Base-by-base conservation (phyloP, 768 basidiomycete genomes). In the Basidioascus undulatus region DNA sequence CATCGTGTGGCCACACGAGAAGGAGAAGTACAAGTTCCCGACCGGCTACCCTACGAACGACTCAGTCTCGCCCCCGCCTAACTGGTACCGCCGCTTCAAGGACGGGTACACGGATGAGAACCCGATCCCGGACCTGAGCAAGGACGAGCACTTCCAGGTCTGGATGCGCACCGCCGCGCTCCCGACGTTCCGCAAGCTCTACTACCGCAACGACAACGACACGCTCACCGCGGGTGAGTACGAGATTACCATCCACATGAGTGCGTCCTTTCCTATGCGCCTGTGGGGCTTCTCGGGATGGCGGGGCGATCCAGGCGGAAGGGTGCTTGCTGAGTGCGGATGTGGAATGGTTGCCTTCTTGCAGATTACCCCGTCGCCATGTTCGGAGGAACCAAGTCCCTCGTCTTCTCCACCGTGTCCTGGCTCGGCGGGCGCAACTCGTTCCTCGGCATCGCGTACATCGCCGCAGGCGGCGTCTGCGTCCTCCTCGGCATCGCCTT, bases 111-210 rank as follows among this genome's bases (percentile, higher is more conserved):
- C 71, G 4, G 54, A 60, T 1, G 58, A 58, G 5, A 70, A 65
- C 46, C 69, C 68, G 13, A 32, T 75, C 16, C 87, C 84, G 2
- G 62, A 92, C 53, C 62, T 96, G 27, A 61, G 64, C 39, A 48
- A 50, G 2, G 75, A 96, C 53, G 80, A 94, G 58, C 86, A 80
- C 51, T 96, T 98, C 65, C 89, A 96, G 60, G 87, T 89, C 55
- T 98, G 92, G 92, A 98, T 98, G 92, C 71, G 89, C 44, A 92
- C 87, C 2, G 83, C 92, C 1, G 92, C 89, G 11, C 59, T 96
- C 35, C 92, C 92, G 8, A 94, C 89, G 6, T 98, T 98, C 58
- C 74, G 83, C 25, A 96, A 98, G 61, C 63, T 98, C 18, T 94
- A 78, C 53, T 86, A 77, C 13, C 67, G 89, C 47, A 96, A 94